These are phyloP conservation scores for Cladosporium sp. DNA, from an alignment of 2,329 filamentous ascomycete species.

Conservation along the genomic window DNA sequence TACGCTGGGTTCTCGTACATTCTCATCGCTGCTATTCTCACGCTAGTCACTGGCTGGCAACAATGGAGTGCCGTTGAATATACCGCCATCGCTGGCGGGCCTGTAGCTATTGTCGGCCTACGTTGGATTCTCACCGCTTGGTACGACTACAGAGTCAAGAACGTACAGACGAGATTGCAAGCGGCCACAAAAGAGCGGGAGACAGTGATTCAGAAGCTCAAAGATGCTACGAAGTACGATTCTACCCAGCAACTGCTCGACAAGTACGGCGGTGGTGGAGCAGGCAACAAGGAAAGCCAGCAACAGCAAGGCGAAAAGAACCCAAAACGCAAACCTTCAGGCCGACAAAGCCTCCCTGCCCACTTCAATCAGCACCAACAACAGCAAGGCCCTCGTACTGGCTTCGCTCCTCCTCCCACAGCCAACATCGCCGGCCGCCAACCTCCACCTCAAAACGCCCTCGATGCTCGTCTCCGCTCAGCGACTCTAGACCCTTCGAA, in stretches of 20 bases:
- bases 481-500: constrained; percentile 8
- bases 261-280: constrained; percentile 73
- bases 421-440: constrained; percentile 55
- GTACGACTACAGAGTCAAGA: constrained; percentile 77
- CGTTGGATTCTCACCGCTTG: constrained; percentile 63
- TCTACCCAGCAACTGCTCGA: constrained; percentile 88
- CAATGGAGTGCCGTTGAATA: constrained; percentile 76
- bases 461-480: constrained; percentile 9
- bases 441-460: constrained; percentile 18
- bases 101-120: constrained; percentile 66
- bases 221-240: constrained; percentile 92
- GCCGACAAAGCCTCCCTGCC: constrained; percentile 13
- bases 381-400: constrained; percentile 51
- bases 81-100: constrained; percentile 71
- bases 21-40: constrained; percentile 74
- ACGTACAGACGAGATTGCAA: constrained; percentile 65
- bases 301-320: constrained; percentile 25
- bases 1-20: constrained; percentile 90
- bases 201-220: constrained; percentile 87
- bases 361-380: constrained; percentile 16
- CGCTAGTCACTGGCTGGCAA: constrained; percentile 78
- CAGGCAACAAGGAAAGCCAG: constrained; percentile 33
- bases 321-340: constrained; percentile 26
- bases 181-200: constrained; percentile 73
- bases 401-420: constrained; percentile 58